Evolutionary conservation across 139 green algal genomes (phyloP), one percentile per base, ranked within the genome.

Genomic region (Chlamydomonas asymmetrica): DNA sequence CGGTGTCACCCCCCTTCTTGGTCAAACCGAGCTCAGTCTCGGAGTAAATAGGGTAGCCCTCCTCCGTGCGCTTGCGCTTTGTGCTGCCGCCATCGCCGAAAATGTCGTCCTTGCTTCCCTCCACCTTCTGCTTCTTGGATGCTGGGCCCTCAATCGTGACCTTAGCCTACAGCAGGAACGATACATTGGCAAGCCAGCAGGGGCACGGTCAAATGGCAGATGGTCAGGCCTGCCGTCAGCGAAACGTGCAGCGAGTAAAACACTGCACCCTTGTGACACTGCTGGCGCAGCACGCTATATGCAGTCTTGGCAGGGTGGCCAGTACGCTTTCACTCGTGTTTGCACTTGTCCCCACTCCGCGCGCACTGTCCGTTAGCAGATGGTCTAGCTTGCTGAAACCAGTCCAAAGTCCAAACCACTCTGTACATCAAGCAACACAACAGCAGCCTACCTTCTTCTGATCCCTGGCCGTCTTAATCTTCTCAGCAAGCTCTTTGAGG

Each of bases 1-100:
- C 71, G 0, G 91, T 97, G 80, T 92, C 79, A 1, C 92, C 92
- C 3, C 75, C 80, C 63, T 85, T 88, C 61, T 71, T 84, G 63
- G 65, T 77, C 64, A 94, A 40, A 0, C 81, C 79, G 62, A 97
- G 80, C 83, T 97, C 92, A 0, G 89, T 91, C 61, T 97, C 91
- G 6, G 67, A 83, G 75, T 97, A 97, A 32, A 97, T 92, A 6
- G 80, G 64, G 63, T 82, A 97, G 1, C 92, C 92, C 54, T 97
- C 92, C 48, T 96, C 91, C 0, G 92, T 97, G 20, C 81, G 75
- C 79, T 92, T 93, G 34, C 90, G 78, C 2, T 41, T 29, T 34
- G 83, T 85, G 34, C n/a, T 64, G 0, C 57, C 72, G 7, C 64
- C 40, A 39, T 86, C 73, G 1, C 90, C 90, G 71, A 94, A 94